phyloP scores from a whole-genome alignment of 139 green algal species.

The Volvox reticuliferus region DNA sequence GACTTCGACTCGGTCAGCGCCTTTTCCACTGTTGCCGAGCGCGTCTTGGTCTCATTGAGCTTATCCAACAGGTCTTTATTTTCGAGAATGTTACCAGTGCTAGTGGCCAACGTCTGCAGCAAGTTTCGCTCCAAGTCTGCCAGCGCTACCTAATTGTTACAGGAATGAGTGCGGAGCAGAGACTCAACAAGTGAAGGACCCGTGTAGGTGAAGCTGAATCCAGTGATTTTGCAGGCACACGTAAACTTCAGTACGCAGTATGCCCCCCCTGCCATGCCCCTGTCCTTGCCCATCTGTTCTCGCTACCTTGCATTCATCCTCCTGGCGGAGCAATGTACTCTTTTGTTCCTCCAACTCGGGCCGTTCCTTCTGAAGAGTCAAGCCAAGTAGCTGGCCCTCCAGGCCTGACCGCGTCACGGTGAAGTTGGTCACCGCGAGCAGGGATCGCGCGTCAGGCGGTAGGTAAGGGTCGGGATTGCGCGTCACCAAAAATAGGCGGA shows the following conservation, averaged over 20 bases:
- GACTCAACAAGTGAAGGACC: too few species aligned
- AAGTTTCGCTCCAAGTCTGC: constrained; percentile 74
- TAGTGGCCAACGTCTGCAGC: constrained; percentile 51
- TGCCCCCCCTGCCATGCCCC: too few species aligned
- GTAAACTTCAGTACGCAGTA: too few species aligned
- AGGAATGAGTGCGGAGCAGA: too few species aligned
- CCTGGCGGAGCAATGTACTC: constrained; percentile 71
- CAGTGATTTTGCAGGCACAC: too few species aligned
- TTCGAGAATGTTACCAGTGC: constrained; percentile 83
- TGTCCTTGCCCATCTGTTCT: too few species aligned
- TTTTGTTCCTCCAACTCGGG: constrained; percentile 87
- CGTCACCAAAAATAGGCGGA: constrained; percentile 83
- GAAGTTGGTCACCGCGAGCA: constrained; percentile 84
- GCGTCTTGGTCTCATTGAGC: constrained; percentile 85
- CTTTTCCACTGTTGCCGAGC: constrained; percentile 64
- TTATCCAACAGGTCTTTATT: constrained; percentile 82
- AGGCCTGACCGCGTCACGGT: constrained; percentile 75
- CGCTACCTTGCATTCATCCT: constrained; percentile 80
- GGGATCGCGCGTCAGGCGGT: constrained; percentile 64
- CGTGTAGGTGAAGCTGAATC: too few species aligned
- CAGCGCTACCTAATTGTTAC: constrained; percentile 74
- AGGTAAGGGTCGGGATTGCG: constrained; percentile 76
- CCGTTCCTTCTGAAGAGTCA: constrained; percentile 80
- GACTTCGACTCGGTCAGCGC: constrained; percentile 68
- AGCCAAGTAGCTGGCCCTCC: constrained; percentile 78